A percentile compares a stretch with the other conserved stretches of the same genome.
These are phyloP conservation scores for Ogataea methylovora DNA, from an alignment of 805 yeast genomes.

Conservation along the genomic window DNA sequence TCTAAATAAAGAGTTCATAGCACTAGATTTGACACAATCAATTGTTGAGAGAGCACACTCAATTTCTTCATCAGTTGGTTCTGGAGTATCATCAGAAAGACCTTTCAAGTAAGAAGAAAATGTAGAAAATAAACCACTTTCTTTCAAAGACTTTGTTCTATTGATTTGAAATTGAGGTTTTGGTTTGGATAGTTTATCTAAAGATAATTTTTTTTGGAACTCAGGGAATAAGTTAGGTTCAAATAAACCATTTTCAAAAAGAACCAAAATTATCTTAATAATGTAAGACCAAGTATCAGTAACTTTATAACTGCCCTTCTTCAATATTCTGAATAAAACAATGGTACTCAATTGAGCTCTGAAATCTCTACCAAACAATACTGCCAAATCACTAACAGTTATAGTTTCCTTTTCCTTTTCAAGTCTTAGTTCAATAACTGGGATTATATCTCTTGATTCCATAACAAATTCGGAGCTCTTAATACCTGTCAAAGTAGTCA, in stretches of 20 bases:
- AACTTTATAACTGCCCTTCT: slow-evolving; percentile 45
- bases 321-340: slow-evolving; percentile 71
- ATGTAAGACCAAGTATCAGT: slow-evolving; percentile 50
- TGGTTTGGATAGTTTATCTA: slow-evolving; percentile 51
- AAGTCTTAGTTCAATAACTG: slow-evolving; percentile 37
- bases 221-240: slow-evolving; percentile 58
- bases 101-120: slow-evolving; percentile 90
- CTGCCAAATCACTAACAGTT: slow-evolving; percentile 74
- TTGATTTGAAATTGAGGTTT: slow-evolving; percentile 61
- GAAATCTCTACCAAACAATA: slow-evolving; percentile 81
- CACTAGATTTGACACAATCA: slow-evolving; percentile 74
- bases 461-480: slow-evolving; percentile 20
- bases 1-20: slow-evolving; percentile 47
- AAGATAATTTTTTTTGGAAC: slow-evolving; percentile 49
- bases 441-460: slow-evolving; percentile 31
- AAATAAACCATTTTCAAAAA: slow-evolving; percentile 68
- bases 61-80: slow-evolving; percentile 90
- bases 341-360: slow-evolving; percentile 88
- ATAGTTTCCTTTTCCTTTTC: slow-evolving; percentile 52
- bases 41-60: slow-evolving; percentile 76
- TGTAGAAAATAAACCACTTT: slow-evolving; percentile 76
- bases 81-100: slow-evolving; percentile 74
- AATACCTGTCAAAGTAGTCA: slow-evolving; percentile 55
- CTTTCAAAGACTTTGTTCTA: slow-evolving; percentile 58
- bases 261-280: slow-evolving; percentile 48